Evolutionary conservation across 2,329 filamentous ascomycete genomes (phyloP).

Genomic region (Zarea fungicola): DNA sequence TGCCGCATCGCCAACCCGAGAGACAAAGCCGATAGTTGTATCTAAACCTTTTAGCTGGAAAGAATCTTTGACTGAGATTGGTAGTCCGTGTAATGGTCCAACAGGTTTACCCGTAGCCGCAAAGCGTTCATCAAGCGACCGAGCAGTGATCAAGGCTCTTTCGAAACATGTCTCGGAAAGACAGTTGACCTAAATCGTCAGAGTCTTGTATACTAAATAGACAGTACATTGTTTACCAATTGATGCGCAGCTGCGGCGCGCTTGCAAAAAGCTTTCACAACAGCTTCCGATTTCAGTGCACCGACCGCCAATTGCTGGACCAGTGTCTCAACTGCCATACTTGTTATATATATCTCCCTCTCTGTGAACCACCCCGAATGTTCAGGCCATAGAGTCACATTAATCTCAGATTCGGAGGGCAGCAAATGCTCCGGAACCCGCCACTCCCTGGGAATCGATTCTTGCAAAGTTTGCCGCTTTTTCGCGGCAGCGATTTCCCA

Average conservation of each 20-base stretch:
- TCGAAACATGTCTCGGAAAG: slow-evolving; percentile 51
- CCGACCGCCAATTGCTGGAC: slow-evolving; percentile 31
- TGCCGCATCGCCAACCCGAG: slow-evolving; percentile 55
- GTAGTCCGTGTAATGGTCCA: slow-evolving; percentile 62
- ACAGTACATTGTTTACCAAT: too few relatives aligned
- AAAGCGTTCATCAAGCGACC: slow-evolving; percentile 43
- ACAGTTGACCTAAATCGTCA: slow-evolving; percentile 48
- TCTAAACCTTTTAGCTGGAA: slow-evolving; percentile 59
- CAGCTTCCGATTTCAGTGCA: slow-evolving; percentile 34
- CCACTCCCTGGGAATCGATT: slow-evolving; percentile 54
- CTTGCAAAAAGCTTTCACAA: slow-evolving; percentile 49
- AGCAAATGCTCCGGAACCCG: slow-evolving; percentile 47
- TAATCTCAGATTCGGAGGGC: slow-evolving; percentile 46
- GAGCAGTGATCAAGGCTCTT: slow-evolving; percentile 44
- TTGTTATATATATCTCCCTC: slow-evolving; percentile 43
- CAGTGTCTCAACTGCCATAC: slow-evolving; percentile 36
- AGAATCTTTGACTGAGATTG: slow-evolving; percentile 65
- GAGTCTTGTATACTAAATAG: too few relatives aligned
- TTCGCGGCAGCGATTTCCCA: slow-evolving; percentile 39
- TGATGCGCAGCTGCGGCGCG: slow-evolving; percentile 52
- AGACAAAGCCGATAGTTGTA: slow-evolving; percentile 58
- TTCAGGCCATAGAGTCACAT: slow-evolving; percentile 52
- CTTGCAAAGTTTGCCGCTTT: slow-evolving; percentile 37
- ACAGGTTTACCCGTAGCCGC: slow-evolving; percentile 38
- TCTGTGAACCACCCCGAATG: slow-evolving; percentile 54